Conservation (phyloP, 1,284 basidiomycete species). For the Schizophyllum commune region DNA sequence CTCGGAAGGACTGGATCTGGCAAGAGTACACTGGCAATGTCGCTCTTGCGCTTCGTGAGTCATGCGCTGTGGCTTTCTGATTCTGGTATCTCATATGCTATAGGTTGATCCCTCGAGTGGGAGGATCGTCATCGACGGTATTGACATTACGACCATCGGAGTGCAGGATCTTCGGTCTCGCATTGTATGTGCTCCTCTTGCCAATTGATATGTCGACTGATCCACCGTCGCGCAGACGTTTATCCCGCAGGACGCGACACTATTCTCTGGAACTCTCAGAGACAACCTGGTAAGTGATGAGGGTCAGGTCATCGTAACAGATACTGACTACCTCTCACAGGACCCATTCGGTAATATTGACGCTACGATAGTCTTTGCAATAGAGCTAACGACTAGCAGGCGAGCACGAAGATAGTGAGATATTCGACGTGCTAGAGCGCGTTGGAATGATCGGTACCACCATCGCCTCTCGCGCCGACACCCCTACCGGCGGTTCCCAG, state of each 20-base stretch:
- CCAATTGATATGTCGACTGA: background rate
- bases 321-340: background rate
- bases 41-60: constrained; percentile 76
- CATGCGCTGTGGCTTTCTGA: constrained; percentile 18
- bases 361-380: background rate
- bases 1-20: constrained; percentile 72
- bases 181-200: constrained; percentile 36
- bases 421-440: constrained; percentile 54
- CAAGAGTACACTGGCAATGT: constrained; percentile 83
- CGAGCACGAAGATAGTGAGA: constrained; percentile 79
- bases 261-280: constrained; percentile 83
- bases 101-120: constrained; percentile 76
- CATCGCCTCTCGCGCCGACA: constrained; percentile 41
- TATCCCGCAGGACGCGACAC: constrained; percentile 75
- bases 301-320: background rate
- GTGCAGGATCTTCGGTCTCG: constrained; percentile 76
- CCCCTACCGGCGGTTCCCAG: constrained; percentile 23
- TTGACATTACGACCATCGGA: constrained; percentile 66
- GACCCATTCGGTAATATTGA: constrained; percentile 15
- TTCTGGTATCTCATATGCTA: background rate
- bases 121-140: constrained; percentile 11
- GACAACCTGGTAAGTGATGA: constrained; percentile 54
- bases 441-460: constrained; percentile 55
- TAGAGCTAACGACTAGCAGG: constrained; percentile 24
- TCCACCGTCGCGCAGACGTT: constrained; percentile 46